phyloP scores from a whole-genome alignment of 176 grass and related monocot species.

The Hyparrhenia diplandra region DNA sequence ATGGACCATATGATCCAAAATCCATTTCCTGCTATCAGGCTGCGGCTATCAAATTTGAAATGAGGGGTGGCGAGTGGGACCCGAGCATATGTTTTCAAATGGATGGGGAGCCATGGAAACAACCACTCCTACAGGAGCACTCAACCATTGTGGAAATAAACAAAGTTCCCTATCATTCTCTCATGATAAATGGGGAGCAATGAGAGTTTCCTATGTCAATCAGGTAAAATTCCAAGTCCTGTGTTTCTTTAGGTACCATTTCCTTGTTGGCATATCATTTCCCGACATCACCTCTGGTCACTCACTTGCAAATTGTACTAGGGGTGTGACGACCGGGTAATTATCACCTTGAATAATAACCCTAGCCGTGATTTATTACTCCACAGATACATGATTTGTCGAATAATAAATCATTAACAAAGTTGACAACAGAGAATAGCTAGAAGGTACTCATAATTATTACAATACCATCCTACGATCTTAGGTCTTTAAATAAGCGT shows the following conservation, averaged over 20 bases:
- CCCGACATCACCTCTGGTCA: neutral
- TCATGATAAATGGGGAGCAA: constrained; percentile 69
- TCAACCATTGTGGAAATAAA: constrained; percentile 78
- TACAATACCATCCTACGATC: too few relatives aligned
- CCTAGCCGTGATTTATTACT: too few relatives aligned
- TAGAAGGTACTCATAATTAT: too few relatives aligned
- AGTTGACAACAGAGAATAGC: too few relatives aligned
- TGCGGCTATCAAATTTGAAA: constrained; percentile 81
- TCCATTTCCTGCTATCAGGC: constrained; percentile 39
- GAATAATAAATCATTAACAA: too few relatives aligned
- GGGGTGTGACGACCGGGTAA: too few relatives aligned
- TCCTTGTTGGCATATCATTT: neutral
- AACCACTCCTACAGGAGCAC: constrained; percentile 58
- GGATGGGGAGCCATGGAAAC: constrained; percentile 91
- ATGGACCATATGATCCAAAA: neutral
- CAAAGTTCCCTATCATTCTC: constrained; percentile 67
- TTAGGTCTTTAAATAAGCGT: too few relatives aligned
- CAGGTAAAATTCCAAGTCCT: constrained; percentile 14
- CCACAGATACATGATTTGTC: too few relatives aligned
- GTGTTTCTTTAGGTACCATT: neutral
- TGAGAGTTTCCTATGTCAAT: constrained; percentile 25
- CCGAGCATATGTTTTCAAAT: constrained; percentile 78
- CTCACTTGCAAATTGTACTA: constrained; percentile 3
- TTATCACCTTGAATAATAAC: too few relatives aligned
- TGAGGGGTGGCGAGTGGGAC: constrained; percentile 78